These are phyloP conservation scores for Aspergillus brasiliensis DNA, from an alignment of 2,329 filamentous ascomycete species.

Conservation along the genomic window DNA sequence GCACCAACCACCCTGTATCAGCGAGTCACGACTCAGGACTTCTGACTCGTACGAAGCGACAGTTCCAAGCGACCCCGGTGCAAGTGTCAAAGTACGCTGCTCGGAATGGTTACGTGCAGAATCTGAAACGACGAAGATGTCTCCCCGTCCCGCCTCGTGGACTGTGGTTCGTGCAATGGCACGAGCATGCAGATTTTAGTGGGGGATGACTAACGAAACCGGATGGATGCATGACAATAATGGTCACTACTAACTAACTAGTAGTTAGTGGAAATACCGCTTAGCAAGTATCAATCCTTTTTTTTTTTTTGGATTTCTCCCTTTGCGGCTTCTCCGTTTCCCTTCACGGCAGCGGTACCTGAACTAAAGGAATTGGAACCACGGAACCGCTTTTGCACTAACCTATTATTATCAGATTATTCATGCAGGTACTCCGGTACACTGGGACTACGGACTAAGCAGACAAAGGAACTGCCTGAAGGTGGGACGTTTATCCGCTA, in stretches of 20 bases:
- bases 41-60: constrained; percentile 3
- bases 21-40: neutral
- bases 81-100: constrained; percentile 1
- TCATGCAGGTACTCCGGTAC: constrained; percentile 4
- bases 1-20: neutral
- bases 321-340: neutral
- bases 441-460: neutral
- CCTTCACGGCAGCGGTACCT: neutral
- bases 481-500: constrained; percentile 1
- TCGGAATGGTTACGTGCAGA: constrained; percentile 15
- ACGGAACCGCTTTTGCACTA: neutral
- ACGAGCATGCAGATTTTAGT: neutral
- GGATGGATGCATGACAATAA: neutral
- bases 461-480: neutral
- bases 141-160: neutral
- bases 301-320: too few relatives aligned
- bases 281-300: neutral
- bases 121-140: constrained; percentile 17
- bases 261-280: too few relatives aligned
- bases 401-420: neutral
- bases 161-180: neutral
- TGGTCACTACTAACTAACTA: neutral
- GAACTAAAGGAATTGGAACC: neutral
- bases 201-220: neutral
- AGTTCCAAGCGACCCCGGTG: neutral